Evolutionary conservation across 2,329 filamentous ascomycete genomes (phyloP).

Genomic region (Xylaria sp.): DNA sequence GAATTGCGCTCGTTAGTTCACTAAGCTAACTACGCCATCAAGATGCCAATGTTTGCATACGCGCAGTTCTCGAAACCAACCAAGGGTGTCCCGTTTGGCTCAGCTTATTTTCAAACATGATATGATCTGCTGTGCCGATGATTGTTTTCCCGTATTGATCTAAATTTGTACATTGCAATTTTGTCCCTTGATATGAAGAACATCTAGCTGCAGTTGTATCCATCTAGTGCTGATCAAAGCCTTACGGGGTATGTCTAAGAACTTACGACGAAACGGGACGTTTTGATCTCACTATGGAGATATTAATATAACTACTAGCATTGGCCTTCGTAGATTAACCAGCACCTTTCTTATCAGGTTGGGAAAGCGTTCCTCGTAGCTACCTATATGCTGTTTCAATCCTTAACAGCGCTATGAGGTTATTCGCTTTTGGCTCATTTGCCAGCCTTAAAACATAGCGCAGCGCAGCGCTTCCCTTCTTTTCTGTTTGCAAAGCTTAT

Average conservation of each 20-base stretch:
- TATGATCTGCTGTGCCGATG: neutral
- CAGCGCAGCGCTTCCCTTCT: too few species aligned
- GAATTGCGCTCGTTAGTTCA: neutral
- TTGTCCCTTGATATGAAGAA: too few species aligned
- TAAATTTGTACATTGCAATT: neutral
- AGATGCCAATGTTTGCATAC: neutral
- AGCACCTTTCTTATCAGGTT: neutral
- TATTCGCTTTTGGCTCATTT: too few species aligned
- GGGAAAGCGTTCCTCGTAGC: neutral
- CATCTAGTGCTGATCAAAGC: neutral
- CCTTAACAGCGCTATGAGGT: too few species aligned
- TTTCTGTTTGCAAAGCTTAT: too few species aligned
- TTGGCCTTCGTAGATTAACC: neutral
- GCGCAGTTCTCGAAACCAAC: too few species aligned
- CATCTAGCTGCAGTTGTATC: too few species aligned
- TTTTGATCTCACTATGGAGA: neutral
- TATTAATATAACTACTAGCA: neutral
- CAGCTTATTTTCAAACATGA: neutral
- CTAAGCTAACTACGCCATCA: too few species aligned
- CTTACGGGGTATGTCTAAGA: neutral
- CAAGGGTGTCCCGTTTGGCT: neutral
- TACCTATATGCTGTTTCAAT: too few species aligned
- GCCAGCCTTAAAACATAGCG: too few species aligned
- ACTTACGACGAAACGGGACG: neutral
- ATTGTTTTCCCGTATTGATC: neutral